These are phyloP conservation scores for Penicillium subrubescens DNA, from an alignment of 495 filamentous ascomycete species.

Conservation along the genomic window DNA sequence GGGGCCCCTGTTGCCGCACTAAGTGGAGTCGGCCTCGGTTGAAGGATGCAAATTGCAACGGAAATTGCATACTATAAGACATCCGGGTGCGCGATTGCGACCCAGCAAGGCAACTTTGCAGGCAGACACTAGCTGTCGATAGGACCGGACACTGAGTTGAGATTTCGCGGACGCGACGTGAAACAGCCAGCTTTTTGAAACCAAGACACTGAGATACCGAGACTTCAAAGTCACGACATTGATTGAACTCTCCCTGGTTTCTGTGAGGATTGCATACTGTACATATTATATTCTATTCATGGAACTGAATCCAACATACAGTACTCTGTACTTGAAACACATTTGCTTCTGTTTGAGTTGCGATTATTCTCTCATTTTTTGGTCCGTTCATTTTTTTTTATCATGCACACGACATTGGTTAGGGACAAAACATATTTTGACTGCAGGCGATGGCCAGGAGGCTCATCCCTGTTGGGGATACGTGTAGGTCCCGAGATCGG, in stretches of 20 bases:
- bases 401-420: neutral
- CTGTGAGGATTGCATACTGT: slow-evolving; percentile 23
- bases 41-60: neutral
- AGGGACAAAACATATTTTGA: neutral
- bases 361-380: neutral
- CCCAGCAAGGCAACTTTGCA: neutral
- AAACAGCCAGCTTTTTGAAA: neutral
- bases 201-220: neutral
- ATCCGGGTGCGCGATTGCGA: neutral
- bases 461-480: neutral
- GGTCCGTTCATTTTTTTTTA: neutral
- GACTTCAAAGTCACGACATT: slow-evolving; percentile 11
- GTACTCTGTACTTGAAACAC: neutral
- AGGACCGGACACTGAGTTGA: neutral
- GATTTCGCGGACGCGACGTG: neutral
- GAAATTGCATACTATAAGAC: neutral
- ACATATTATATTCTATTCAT: slow-evolving; percentile 14
- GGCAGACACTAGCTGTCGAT: neutral
- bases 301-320: slow-evolving; percentile 11
- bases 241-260: slow-evolving; percentile 5
- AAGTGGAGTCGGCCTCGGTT: neutral
- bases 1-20: neutral
- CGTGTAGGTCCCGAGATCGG: neutral
- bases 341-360: neutral
- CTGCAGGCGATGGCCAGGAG: neutral